Evolutionary conservation across 2,329 filamentous ascomycete genomes (phyloP).

Genomic region (Furcasterigmium sp.): DNA sequence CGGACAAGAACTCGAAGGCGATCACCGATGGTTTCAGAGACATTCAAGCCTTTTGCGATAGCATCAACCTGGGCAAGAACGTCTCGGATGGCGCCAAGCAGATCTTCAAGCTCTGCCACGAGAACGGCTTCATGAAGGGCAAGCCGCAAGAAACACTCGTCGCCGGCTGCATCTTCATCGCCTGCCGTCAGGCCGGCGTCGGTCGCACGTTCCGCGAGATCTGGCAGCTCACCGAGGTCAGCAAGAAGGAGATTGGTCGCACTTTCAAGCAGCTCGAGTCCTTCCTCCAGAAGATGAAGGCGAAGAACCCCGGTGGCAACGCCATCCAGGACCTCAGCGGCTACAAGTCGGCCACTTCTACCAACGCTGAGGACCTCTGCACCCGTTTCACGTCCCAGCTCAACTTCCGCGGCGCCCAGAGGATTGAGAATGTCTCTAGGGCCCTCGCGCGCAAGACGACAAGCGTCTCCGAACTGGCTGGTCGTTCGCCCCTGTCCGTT

Average conservation of each 20-base stretch:
- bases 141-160: constrained; percentile 93
- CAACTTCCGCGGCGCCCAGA: constrained; percentile 62
- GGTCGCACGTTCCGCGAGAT: constrained; percentile 93
- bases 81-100: constrained; percentile 89
- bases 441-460: constrained; percentile 74
- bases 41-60: constrained; percentile 82
- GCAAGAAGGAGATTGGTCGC: constrained; percentile 94
- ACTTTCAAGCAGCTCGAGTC: constrained; percentile 92
- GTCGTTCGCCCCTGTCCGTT: constrained; percentile 88
- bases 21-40: constrained; percentile 83
- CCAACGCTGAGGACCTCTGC: constrained; percentile 78
- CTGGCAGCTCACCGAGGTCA: constrained; percentile 85
- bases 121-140: constrained; percentile 89
- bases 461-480: constrained; percentile 74
- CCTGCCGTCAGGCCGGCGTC: constrained; percentile 83
- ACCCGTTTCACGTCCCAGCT: constrained; percentile 86
- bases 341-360: constrained; percentile 71
- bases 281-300: constrained; percentile 73
- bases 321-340: constrained; percentile 55
- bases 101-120: constrained; percentile 90
- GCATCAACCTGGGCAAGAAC: constrained; percentile 72
- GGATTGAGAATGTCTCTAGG: constrained; percentile 74
- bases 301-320: constrained; percentile 50
- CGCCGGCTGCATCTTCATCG: constrained; percentile 95
- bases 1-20: constrained; percentile 78